Base-by-base conservation (phyloP, 75 land plant genomes). In the Cunninghamia lanceolata region DNA sequence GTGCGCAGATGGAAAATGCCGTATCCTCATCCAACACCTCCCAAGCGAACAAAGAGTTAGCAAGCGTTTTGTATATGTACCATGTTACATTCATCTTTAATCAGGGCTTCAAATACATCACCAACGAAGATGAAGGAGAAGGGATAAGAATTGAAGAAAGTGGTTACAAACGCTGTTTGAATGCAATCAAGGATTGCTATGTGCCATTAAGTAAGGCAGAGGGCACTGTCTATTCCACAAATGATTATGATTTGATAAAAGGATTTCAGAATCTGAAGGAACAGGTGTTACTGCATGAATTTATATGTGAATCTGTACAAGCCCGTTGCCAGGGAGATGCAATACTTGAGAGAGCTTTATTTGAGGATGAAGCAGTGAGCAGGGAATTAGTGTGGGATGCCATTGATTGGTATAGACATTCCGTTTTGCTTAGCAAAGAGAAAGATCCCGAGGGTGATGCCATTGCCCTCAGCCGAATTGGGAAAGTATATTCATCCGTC, bases 381-480 rank as follows among this genome's bases (percentile, higher is more conserved):
- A 86, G 32, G 87, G 87, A 86, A 19, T 17, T 25, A 25, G 84
- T 66, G 25, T 73, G 19, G 52, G 52, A 50, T 13, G 52, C 52
- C 52, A 50, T 50, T 50, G 52, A 50, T 11, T 50, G 52, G 13
- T 86, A 86, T 36, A 43, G 36, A 74, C 47, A 54, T n/a, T 47
- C 87, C 25, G 14, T 54, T 28, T 50, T 80, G 40, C 36, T 68
- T 25, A 82, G 63, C 10, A 46, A 40, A 13, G 87, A 86, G 42
- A 45, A 36, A 46, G 84, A 54, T 78, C 38, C 82, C 2, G 84
- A 82, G 46, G 53, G 70, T 46, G 84, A 82, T 25, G 87, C 85
- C 30, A 52, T 86, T 2, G 85, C 86, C 15, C 9, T 82, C 28
- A 81, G 71, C 39, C 35, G 84, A 16, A 86, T 86, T 10, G 84